phyloP scores from a whole-genome alignment of 1,284 basidiomycete genomes.

The Peniophora sp. region DNA sequence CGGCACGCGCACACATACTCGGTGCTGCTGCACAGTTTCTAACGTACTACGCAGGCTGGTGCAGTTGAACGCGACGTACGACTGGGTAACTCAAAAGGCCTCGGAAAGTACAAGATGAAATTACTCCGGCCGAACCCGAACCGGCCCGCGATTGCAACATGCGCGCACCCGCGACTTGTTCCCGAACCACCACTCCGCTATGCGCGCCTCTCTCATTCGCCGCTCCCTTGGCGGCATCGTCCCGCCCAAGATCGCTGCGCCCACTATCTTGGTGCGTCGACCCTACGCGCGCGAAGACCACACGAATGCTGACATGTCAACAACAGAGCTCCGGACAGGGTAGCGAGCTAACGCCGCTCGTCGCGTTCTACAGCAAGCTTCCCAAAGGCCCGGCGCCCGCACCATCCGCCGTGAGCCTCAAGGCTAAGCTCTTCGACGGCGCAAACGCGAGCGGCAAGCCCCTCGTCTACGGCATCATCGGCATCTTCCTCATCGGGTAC shows the following conservation, averaged over 20 bases:
- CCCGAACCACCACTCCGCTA: slow-evolving; percentile 23
- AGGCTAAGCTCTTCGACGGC: slow-evolving; percentile 78
- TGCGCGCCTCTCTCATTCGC: slow-evolving; percentile 80
- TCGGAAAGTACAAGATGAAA: neutral
- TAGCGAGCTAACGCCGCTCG: slow-evolving; percentile 75
- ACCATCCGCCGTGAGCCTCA: slow-evolving; percentile 59
- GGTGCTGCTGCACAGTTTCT: no score
- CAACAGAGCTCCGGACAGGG: slow-evolving; percentile 69
- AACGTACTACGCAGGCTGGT: no score
- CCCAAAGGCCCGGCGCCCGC: slow-evolving; percentile 73
- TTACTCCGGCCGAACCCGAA: slow-evolving; percentile 7
- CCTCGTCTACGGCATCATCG: slow-evolving; percentile 65
- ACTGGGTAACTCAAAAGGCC: neutral
- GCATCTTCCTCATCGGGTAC: slow-evolving; percentile 80
- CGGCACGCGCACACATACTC: no score
- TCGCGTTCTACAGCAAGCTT: slow-evolving; percentile 91
- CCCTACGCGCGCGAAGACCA: neutral
- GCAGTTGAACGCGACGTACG: no score
- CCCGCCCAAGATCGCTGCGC: slow-evolving; percentile 93
- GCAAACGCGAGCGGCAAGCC: slow-evolving; percentile 79
- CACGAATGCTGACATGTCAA: slow-evolving; percentile 1
- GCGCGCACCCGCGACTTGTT: neutral
- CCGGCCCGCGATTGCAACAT: neutral
- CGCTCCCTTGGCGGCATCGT: slow-evolving; percentile 78
- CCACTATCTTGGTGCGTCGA: slow-evolving; percentile 74